Conservation (phyloP, 1,284 basidiomycete species). For the Puccinia horiana region DNA sequence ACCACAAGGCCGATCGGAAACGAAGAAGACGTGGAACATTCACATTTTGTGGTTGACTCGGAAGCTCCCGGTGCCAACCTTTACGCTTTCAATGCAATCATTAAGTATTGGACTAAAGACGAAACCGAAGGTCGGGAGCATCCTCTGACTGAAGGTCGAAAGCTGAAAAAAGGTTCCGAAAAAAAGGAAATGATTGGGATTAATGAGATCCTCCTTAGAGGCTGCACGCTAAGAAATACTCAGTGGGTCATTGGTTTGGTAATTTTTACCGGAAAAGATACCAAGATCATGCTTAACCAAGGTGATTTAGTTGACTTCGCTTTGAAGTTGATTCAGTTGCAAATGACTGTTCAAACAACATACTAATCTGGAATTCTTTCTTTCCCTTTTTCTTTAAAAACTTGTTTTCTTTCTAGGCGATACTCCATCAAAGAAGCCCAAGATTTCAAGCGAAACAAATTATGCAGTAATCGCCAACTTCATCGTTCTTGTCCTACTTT, state of each 20-base stretch:
- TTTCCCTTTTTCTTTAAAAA: conserved; percentile 49
- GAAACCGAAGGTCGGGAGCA: conserved; percentile 54
- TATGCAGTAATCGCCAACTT: conserved; percentile 98
- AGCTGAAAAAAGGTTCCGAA: conserved; percentile 56
- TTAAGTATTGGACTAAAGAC: conserved; percentile 67
- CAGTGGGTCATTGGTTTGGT: conserved; percentile 92
- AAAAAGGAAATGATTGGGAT: conserved; percentile 65
- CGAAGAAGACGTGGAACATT: conserved; percentile 87
- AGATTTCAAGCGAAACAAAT: conserved; percentile 98
- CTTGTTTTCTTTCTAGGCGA: conserved; percentile 53
- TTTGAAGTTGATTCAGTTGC: not conserved
- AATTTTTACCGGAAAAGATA: conserved; percentile 89
- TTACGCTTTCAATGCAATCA: conserved; percentile 83
- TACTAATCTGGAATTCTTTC: not conserved
- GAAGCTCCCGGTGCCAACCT: conserved; percentile 92
- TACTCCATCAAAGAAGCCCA: conserved; percentile 77
- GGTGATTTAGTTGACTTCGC: not conserved
- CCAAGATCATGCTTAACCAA: conserved; percentile 92
- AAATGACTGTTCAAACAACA: not conserved
- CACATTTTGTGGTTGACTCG: conserved; percentile 82
- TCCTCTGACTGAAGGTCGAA: conserved; percentile 53
- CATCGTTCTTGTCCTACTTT: conserved; percentile 74
- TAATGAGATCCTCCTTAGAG: conserved; percentile 88
- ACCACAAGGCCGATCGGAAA: conserved; percentile 75
- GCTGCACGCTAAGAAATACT: conserved; percentile 89